Percentiles rank a stretch among this genome's conserved stretches.
phyloP scores from a whole-genome alignment of 176 grass and related monocot genomes.

The Oryza brachyantha region DNA sequence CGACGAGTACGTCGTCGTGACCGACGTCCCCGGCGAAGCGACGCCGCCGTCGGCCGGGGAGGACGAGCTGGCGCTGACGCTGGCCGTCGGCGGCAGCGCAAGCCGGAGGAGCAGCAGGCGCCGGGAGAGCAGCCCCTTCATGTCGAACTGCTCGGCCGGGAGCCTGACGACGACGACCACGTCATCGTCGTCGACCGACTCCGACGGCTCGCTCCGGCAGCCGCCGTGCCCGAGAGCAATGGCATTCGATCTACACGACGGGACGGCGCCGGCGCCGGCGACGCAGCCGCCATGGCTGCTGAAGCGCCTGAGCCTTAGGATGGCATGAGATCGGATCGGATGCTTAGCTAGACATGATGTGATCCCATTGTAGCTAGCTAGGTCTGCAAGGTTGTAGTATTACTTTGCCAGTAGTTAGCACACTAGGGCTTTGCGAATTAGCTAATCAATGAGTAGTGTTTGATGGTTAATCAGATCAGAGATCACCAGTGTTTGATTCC shows the following conservation, averaged over 20 bases:
- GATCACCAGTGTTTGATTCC: not conserved
- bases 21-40: not conserved
- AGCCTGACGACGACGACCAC: slow-evolving; percentile 28
- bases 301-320: slow-evolving; percentile 51
- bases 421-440: not conserved
- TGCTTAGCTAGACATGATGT: not conserved
- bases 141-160: slow-evolving; percentile 34
- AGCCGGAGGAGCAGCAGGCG: not conserved
- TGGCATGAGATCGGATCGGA: slow-evolving; percentile 38
- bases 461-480: slow-evolving; percentile 18
- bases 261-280: not conserved
- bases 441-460: not conserved
- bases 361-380: not conserved
- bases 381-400: not conserved
- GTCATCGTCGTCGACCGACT: slow-evolving; percentile 24
- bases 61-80: slow-evolving; percentile 53
- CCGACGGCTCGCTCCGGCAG: not conserved
- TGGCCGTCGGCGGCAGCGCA: slow-evolving; percentile 33
- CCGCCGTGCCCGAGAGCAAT: slow-evolving; percentile 2
- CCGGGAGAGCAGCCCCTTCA: not conserved
- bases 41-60: not conserved
- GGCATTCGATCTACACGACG: slow-evolving; percentile 34
- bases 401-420: not conserved
- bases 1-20: slow-evolving; percentile 24
- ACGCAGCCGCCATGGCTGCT: slow-evolving; percentile 42